These are phyloP conservation scores for Pythium graminicola DNA, from an alignment of 352 stramenopile genomes.

Conservation along the genomic window DNA sequence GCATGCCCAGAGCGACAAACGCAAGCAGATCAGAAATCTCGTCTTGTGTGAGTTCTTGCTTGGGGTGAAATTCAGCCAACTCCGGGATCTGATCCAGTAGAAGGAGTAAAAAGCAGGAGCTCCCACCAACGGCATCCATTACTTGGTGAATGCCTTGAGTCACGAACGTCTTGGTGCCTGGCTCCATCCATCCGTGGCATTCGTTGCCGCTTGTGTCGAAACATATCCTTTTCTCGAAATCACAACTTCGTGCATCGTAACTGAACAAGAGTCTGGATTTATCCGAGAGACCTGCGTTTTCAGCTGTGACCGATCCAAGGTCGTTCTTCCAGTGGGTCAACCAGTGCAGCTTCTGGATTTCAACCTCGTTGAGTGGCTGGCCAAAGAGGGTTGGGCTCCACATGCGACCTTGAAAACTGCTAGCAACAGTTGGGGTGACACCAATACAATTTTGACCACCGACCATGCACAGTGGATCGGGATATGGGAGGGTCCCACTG, in stretches of 20 bases:
- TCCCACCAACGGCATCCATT: slow-evolving; percentile 62
- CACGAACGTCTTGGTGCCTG: slow-evolving; percentile 52
- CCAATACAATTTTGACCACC: slow-evolving; percentile 71
- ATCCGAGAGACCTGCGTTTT: slow-evolving; percentile 54
- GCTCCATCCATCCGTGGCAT: slow-evolving; percentile 60
- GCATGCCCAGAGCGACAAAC: slow-evolving; percentile 54
- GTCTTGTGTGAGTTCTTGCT: slow-evolving; percentile 53
- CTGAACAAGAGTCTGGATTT: slow-evolving; percentile 80
- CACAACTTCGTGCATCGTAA: slow-evolving; percentile 70
- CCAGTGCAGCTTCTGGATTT: slow-evolving; percentile 72
- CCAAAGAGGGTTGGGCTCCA: slow-evolving; percentile 78
- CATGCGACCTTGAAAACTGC: slow-evolving; percentile 52
- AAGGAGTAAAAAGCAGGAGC: slow-evolving; percentile 61
- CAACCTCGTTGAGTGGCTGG: slow-evolving; percentile 44
- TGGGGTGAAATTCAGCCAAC: slow-evolving; percentile 72
- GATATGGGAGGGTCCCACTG: slow-evolving; percentile 63
- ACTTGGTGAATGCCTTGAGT: slow-evolving; percentile 60
- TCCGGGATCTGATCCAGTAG: slow-evolving; percentile 72
- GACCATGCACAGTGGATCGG: slow-evolving; percentile 57
- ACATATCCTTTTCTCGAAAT: slow-evolving; percentile 43
- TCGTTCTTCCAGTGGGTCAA: slow-evolving; percentile 70
- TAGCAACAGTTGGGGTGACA: slow-evolving; percentile 37
- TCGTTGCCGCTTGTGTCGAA: slow-evolving; percentile 75
- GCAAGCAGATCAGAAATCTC: slow-evolving; percentile 58
- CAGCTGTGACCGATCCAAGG: slow-evolving; percentile 44